Percentiles rank a stretch among this genome's conserved stretches.
phyloP scores from a whole-genome alignment of 2,329 filamentous ascomycete species.

The Ophiocordyceps australis region DNA sequence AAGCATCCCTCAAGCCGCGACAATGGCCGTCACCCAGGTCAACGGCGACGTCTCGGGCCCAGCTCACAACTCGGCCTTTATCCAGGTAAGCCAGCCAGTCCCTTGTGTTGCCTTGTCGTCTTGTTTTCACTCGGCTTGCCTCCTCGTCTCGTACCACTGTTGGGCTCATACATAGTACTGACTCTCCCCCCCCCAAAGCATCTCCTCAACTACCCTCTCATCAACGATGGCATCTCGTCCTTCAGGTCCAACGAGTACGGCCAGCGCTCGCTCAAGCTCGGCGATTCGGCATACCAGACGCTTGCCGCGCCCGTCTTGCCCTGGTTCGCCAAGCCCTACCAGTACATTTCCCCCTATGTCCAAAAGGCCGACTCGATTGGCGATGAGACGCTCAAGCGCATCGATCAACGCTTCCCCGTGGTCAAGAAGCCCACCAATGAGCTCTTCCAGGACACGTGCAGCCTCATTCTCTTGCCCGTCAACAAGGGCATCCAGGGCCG shows the following conservation, averaged over 20 bases:
- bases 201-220: slow-evolving; percentile 65
- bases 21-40: slow-evolving; percentile 23
- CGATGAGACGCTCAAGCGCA: slow-evolving; percentile 48
- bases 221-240: slow-evolving; percentile 59
- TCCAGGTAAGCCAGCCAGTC: slow-evolving; percentile 28
- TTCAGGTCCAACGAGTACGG: slow-evolving; percentile 73
- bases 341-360: slow-evolving; percentile 72
- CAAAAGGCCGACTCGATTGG: slow-evolving; percentile 63
- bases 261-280: slow-evolving; percentile 62
- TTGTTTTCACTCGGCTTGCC: too few relatives aligned
- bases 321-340: slow-evolving; percentile 53
- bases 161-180: too few relatives aligned
- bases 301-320: slow-evolving; percentile 65
- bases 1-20: slow-evolving; percentile 1
- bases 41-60: slow-evolving; percentile 28
- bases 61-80: slow-evolving; percentile 26
- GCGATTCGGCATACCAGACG: slow-evolving; percentile 56
- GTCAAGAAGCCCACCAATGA: slow-evolving; percentile 61
- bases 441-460: slow-evolving; percentile 45
- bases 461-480: slow-evolving; percentile 42
- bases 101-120: too few relatives aligned
- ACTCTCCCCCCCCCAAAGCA: too few relatives aligned
- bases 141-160: too few relatives aligned
- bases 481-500: slow-evolving; percentile 42
- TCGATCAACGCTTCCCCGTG: slow-evolving; percentile 54